Evolutionary conservation across 768 basidiomycete genomes (phyloP), one percentile per base, ranked within the genome.

Genomic region (Royoungia palumana): DNA sequence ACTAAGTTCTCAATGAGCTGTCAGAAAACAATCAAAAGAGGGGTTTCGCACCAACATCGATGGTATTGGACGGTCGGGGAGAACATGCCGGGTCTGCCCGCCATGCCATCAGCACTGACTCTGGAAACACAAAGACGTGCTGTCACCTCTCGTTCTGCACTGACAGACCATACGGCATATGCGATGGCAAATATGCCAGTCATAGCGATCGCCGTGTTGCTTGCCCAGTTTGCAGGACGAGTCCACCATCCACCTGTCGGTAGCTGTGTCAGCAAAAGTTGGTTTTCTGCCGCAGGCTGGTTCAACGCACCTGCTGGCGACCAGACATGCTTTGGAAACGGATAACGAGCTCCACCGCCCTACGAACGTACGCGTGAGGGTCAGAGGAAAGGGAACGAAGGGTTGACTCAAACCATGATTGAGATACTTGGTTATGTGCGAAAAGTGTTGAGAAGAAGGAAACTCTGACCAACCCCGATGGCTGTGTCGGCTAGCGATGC

Each of bases 271-370:
- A n/a, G 48, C 14, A 21, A 36, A 22, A 6, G 16, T 20, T 0
- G 2, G 14, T 16, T 16, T 4, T 11, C 22, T 27, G 21, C 37
- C 9, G 16, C 12, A 5, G 20, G 27, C 27, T 13, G 7, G 32
- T 13, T 21, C 19, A 17, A 71, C 69, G 53, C 45, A 90, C 91
- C 91, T 56, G 93, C 78, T 63, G 94, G 94, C 20, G 92, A 87
- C 91, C 92, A 97, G 47, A 96, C 94, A 63, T 88, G 80, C 75
- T 94, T 94, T 27, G 92, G 94, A 68, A 86, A 96, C 9, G 93
- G 91, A 77, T 90, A 96, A 72, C 90, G 83, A 46, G 72, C 80
- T 54, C 87, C 88, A 70, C 88, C 89, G 39, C 89, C 89, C 89
- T 90, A 32, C 13, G 48, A 17, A 5, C 13, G 19, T n/a, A 2